A percentile compares a stretch with the other conserved stretches of the same genome.
Conservation (phyloP, 305 asterid species). For the Fraxinus baroniana region DNA sequence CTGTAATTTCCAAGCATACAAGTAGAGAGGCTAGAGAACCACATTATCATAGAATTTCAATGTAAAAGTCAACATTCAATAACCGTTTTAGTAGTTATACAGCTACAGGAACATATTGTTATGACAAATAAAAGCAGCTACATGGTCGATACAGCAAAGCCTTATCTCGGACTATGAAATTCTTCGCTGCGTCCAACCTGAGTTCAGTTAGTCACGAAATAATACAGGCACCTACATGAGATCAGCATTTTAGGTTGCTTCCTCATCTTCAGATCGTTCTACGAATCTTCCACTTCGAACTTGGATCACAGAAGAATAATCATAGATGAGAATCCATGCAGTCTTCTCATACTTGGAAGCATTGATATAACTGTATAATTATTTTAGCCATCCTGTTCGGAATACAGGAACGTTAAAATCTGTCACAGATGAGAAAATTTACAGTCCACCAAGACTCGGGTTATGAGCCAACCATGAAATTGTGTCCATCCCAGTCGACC, state of each 20-base stretch:
- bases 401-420: not conserved
- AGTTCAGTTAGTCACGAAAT: constrained; percentile 22
- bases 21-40: not conserved
- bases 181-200: not conserved
- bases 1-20: not conserved
- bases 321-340: not conserved
- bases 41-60: not conserved
- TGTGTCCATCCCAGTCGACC: constrained; percentile 13
- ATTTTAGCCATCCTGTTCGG: constrained; percentile 1
- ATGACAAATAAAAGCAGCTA: not conserved
- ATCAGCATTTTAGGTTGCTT: constrained; percentile 15
- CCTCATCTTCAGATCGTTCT: constrained; percentile 11
- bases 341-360: not conserved
- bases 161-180: not conserved
- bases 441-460: constrained; percentile 14
- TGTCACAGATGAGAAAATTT: not conserved
- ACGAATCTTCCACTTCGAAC: constrained; percentile 13
- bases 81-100: not conserved
- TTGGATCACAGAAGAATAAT: not conserved
- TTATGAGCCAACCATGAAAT: not conserved
- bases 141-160: not conserved
- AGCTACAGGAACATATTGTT: not conserved
- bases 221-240: constrained; percentile 13
- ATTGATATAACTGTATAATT: constrained; percentile 16
- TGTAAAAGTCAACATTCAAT: not conserved